Percentiles rank a stretch among this genome's conserved stretches.
phyloP scores from a whole-genome alignment of 2,329 filamentous ascomycete genomes.

The Xylaria sp. region DNA sequence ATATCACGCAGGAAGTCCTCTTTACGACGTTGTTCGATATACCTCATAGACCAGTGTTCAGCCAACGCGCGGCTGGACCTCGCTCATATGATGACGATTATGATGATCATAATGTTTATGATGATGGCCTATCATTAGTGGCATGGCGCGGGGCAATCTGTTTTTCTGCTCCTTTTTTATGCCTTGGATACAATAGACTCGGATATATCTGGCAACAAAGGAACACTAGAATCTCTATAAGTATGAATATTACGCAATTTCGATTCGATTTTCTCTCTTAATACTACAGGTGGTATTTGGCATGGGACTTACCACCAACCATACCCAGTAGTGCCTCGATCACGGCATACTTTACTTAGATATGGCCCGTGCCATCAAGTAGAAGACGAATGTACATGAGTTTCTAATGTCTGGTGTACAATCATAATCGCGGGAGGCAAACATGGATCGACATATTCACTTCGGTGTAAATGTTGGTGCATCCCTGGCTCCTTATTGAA shows the following conservation, averaged over 20 bases:
- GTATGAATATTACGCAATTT: neutral
- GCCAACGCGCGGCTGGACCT: constrained; percentile 32
- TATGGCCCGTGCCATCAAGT: too few relatives aligned
- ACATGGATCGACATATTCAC: neutral
- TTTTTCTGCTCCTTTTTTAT: constrained; percentile 15
- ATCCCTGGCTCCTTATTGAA: neutral
- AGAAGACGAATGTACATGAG: too few relatives aligned
- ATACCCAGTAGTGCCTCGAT: neutral
- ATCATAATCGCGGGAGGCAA: neutral
- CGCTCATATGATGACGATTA: constrained; percentile 38
- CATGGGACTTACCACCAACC: too few relatives aligned
- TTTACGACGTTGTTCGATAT: constrained; percentile 41
- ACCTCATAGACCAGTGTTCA: constrained; percentile 43
- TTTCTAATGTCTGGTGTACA: neutral
- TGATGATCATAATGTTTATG: constrained; percentile 39
- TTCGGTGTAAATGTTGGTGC: too few relatives aligned
- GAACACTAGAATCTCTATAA: neutral
- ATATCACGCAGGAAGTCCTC: constrained; percentile 24
- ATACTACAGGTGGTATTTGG: neutral
- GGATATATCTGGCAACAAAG: constrained; percentile 10
- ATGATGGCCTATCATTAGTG: constrained; percentile 38
- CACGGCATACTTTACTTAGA: too few relatives aligned
- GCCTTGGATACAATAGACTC: constrained; percentile 23
- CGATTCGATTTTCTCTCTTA: neutral
- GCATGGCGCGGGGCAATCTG: constrained; percentile 21